These are phyloP conservation scores for Fraxinus latifolia DNA, from an alignment of 305 asterid genomes.

Conservation along the genomic window DNA sequence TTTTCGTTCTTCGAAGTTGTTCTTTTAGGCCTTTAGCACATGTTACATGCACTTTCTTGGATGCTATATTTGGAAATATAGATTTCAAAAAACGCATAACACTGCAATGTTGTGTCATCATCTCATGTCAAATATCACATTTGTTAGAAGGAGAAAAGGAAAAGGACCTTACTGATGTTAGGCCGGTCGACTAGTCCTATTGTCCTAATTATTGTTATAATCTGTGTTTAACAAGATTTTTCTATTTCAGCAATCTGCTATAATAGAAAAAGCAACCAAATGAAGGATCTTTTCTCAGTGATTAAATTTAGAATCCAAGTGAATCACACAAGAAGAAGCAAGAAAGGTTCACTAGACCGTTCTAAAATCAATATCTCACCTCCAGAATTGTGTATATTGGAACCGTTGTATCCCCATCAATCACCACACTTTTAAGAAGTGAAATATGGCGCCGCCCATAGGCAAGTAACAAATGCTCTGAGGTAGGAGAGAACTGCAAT, in stretches of 20 bases:
- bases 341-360: neutral
- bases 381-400: conserved; percentile 92
- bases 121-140: neutral
- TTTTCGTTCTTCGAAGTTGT: neutral
- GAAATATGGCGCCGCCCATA: conserved; percentile 95
- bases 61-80: neutral
- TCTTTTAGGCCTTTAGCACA: neutral
- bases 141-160: neutral
- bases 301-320: neutral
- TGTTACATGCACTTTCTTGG: neutral
- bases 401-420: conserved; percentile 79
- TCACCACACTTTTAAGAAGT: conserved; percentile 87
- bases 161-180: neutral
- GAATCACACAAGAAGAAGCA: neutral
- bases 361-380: conserved; percentile 41
- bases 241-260: neutral
- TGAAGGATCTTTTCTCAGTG: conserved; percentile 4
- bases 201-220: neutral
- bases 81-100: neutral
- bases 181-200: neutral
- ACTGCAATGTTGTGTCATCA: neutral
- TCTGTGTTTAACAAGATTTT: conserved; percentile 8
- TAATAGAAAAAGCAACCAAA: conserved; percentile 9
- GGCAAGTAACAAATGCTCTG: conserved; percentile 91
- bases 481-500: conserved; percentile 94